These are phyloP conservation scores for Alternaria viburni DNA, from an alignment of 2,329 filamentous ascomycete species.

Conservation along the genomic window DNA sequence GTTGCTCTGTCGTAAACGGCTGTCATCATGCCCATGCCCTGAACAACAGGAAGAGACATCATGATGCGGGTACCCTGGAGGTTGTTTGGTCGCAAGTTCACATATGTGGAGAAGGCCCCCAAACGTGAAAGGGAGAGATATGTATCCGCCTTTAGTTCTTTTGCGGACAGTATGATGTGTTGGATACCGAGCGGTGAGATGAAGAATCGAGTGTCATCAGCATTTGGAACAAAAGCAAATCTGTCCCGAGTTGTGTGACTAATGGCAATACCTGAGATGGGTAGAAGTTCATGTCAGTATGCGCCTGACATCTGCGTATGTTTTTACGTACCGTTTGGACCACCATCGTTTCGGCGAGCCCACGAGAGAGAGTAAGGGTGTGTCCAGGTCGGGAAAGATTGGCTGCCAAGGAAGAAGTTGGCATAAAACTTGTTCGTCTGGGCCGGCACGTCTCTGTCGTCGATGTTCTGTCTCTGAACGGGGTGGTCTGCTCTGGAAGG, in stretches of 20 bases:
- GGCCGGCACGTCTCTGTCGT: slow-evolving; percentile 56
- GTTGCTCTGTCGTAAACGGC: slow-evolving; percentile 73
- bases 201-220: slow-evolving; percentile 67
- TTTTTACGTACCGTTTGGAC: slow-evolving; percentile 69
- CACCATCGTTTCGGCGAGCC: slow-evolving; percentile 59
- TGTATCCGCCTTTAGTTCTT: slow-evolving; percentile 71
- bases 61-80: slow-evolving; percentile 59
- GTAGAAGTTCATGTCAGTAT: not conserved
- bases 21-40: slow-evolving; percentile 89
- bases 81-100: slow-evolving; percentile 65
- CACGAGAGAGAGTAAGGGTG: slow-evolving; percentile 64
- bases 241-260: slow-evolving; percentile 75
- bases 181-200: slow-evolving; percentile 85
- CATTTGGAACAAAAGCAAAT: slow-evolving; percentile 56
- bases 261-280: slow-evolving; percentile 63
- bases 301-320: not conserved
- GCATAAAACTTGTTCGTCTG: slow-evolving; percentile 75
- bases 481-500: slow-evolving; percentile 48
- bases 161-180: slow-evolving; percentile 79
- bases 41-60: slow-evolving; percentile 80
- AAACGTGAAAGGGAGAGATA: slow-evolving; percentile 60
- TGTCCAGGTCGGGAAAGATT: slow-evolving; percentile 72
- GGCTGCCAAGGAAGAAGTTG: slow-evolving; percentile 79
- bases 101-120: slow-evolving; percentile 66
- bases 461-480: slow-evolving; percentile 48